Evolutionary conservation across 345 rosid genomes (phyloP).

Genomic region (Mallotus nudiflorus): DNA sequence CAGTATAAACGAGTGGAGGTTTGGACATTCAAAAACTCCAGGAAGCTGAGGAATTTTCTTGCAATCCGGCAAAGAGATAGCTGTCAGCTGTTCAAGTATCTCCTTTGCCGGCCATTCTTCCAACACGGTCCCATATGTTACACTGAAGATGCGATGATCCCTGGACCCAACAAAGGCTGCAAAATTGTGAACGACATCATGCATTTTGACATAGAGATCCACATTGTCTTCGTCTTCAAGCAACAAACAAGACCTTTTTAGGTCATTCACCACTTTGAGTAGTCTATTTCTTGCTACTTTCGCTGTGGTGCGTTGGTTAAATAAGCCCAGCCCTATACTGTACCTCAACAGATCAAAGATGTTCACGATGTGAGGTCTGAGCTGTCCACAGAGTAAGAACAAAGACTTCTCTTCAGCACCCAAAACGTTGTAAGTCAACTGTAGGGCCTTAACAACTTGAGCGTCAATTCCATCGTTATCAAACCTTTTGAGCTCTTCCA

Average conservation of each 20-base stretch:
- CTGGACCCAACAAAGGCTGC: conserved; percentile 21
- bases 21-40: conserved; percentile 9
- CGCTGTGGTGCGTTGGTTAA: not conserved
- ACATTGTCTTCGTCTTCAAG: not conserved
- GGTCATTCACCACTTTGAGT: conserved; percentile 14
- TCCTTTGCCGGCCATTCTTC: not conserved
- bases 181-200: conserved; percentile 31
- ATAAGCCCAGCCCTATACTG: conserved; percentile 30
- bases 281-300: conserved; percentile 20
- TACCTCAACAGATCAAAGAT: conserved; percentile 24
- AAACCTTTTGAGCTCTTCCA: not conserved
- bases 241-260: conserved; percentile 30
- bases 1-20: conserved; percentile 12
- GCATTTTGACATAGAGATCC: conserved; percentile 6
- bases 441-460: not conserved
- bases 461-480: not conserved
- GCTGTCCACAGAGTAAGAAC: conserved; percentile 27
- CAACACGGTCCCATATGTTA: not conserved
- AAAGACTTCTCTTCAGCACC: not conserved
- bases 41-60: conserved; percentile 23
- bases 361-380: too few species aligned
- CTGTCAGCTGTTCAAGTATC: not conserved
- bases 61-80: not conserved
- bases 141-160: not conserved
- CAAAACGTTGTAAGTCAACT: conserved; percentile 13